Evolutionary conservation across 352 stramenopile genomes (phyloP).

Genomic region (Phytophthora sp.): DNA sequence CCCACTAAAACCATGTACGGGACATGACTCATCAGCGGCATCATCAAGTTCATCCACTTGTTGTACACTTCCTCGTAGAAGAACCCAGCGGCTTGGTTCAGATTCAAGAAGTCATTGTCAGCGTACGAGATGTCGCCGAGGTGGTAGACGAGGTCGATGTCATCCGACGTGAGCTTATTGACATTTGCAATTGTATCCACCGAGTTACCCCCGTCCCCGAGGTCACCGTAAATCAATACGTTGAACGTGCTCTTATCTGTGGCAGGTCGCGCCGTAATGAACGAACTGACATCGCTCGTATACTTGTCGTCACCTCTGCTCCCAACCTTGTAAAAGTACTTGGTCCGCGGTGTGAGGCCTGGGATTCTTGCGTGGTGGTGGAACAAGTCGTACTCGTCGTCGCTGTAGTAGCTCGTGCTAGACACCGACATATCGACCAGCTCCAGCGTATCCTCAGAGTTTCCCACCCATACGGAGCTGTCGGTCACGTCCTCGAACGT

Average conservation of each 20-base stretch:
- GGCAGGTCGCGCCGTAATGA: slow-evolving; percentile 39
- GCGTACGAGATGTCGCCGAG: slow-evolving; percentile 74
- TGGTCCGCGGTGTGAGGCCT: slow-evolving; percentile 37
- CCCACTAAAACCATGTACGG: slow-evolving; percentile 88
- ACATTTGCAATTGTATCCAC: slow-evolving; percentile 45
- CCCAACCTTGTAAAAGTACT: slow-evolving; percentile 63
- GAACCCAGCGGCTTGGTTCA: slow-evolving; percentile 53
- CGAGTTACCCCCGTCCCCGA: slow-evolving; percentile 52
- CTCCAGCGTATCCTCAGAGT: slow-evolving; percentile 29
- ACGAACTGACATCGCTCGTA: slow-evolving; percentile 38
- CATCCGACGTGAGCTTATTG: slow-evolving; percentile 38
- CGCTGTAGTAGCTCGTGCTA: slow-evolving; percentile 53
- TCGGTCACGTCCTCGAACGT: slow-evolving; percentile 52
- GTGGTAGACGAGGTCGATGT: slow-evolving; percentile 73
- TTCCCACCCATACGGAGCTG: slow-evolving; percentile 54
- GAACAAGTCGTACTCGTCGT: slow-evolving; percentile 53
- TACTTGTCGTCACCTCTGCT: slow-evolving; percentile 29
- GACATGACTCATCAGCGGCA: slow-evolving; percentile 54
- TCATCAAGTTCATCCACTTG: slow-evolving; percentile 78
- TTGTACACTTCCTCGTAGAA: slow-evolving; percentile 91
- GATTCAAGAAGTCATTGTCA: slow-evolving; percentile 35
- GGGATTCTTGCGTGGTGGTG: slow-evolving; percentile 47
- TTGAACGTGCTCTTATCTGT: slow-evolving; percentile 46
- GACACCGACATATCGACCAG: slow-evolving; percentile 29
- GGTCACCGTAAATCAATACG: slow-evolving; percentile 62